phyloP scores from a whole-genome alignment of 495 filamentous ascomycete species.

The Lineolata rhizophorae region DNA sequence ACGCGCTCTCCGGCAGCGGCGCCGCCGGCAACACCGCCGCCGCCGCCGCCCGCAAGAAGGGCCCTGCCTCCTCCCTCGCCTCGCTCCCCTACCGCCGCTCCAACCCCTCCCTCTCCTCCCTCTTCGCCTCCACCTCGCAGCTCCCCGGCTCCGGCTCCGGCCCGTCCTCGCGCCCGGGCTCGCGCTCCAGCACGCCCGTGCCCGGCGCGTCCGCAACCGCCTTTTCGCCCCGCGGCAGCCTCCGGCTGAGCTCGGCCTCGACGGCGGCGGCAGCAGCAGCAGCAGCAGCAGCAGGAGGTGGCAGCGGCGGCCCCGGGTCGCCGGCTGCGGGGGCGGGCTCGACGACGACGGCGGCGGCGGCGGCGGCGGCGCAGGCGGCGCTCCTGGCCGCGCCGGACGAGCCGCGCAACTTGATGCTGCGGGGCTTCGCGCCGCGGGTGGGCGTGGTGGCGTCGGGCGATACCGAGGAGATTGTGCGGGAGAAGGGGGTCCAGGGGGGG shows the following conservation, averaged over 20 bases:
- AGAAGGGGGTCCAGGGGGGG: constrained; percentile 69
- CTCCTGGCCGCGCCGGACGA: constrained; percentile 25
- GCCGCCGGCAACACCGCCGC: no score
- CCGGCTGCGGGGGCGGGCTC: no score
- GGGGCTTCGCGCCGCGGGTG: constrained; percentile 71
- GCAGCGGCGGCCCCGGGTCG: no score
- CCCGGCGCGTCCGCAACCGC: constrained; percentile 13
- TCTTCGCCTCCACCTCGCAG: constrained; percentile 21
- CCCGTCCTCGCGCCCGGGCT: constrained; percentile 13
- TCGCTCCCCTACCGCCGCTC: constrained; percentile 19
- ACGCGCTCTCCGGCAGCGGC: no score
- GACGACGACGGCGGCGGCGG: no score
- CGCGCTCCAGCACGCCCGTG: constrained; percentile 15
- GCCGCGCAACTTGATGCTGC: constrained; percentile 50
- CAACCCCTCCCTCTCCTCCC: constrained; percentile 20
- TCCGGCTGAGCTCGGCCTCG: constrained; percentile 5
- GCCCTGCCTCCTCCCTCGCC: constrained; percentile 20
- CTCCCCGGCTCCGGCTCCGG: constrained; percentile 13
- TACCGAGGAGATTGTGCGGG: constrained; percentile 52
- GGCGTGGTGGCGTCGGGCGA: constrained; percentile 66
- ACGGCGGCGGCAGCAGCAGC: constrained; percentile 2
- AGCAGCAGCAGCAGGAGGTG: no score
- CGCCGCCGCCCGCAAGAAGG: no score
- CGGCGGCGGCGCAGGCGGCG: no score
- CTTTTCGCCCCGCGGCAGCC: constrained; percentile 15